These are phyloP conservation scores for Aspergillus tubingensis DNA, from an alignment of 2,329 filamentous ascomycete genomes.

Conservation along the genomic window DNA sequence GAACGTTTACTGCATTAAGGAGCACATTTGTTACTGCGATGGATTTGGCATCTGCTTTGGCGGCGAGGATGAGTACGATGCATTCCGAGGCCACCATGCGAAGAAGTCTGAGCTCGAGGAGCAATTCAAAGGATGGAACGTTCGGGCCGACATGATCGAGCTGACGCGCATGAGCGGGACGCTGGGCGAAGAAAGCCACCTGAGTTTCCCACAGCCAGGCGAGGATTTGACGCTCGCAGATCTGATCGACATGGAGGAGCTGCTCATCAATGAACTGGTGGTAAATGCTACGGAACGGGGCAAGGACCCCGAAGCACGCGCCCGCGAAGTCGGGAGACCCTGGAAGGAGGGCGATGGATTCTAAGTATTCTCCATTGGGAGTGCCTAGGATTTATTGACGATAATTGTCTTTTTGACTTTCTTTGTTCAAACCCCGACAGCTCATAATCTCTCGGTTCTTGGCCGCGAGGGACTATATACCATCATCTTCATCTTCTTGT, in stretches of 20 bases:
- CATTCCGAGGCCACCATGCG: constrained; percentile 49
- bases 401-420: too few relatives aligned
- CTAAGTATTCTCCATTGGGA: constrained; percentile 29
- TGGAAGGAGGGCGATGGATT: constrained; percentile 61
- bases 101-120: constrained; percentile 39
- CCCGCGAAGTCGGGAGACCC: constrained; percentile 53
- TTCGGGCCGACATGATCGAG: constrained; percentile 40
- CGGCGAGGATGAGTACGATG: constrained; percentile 49
- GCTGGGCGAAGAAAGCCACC: constrained; percentile 27
- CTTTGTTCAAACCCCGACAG: neutral
- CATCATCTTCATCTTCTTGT: neutral
- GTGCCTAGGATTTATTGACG: neutral
- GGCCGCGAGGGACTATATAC: neutral
- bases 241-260: constrained; percentile 48
- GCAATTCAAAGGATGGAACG: constrained; percentile 42
- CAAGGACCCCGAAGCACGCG: constrained; percentile 53
- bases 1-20: constrained; percentile 47
- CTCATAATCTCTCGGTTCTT: neutral
- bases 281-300: constrained; percentile 53
- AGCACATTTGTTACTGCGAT: constrained; percentile 64
- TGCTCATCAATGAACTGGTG: constrained; percentile 45
- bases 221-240: constrained; percentile 47
- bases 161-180: constrained; percentile 26
- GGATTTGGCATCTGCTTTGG: constrained; percentile 65
- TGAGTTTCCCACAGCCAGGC: constrained; percentile 44